A percentile compares a stretch with the other conserved stretches of the same genome.
These are phyloP conservation scores for Cordyceps farinosa DNA, from an alignment of 2,329 filamentous ascomycete genomes.

Conservation along the genomic window DNA sequence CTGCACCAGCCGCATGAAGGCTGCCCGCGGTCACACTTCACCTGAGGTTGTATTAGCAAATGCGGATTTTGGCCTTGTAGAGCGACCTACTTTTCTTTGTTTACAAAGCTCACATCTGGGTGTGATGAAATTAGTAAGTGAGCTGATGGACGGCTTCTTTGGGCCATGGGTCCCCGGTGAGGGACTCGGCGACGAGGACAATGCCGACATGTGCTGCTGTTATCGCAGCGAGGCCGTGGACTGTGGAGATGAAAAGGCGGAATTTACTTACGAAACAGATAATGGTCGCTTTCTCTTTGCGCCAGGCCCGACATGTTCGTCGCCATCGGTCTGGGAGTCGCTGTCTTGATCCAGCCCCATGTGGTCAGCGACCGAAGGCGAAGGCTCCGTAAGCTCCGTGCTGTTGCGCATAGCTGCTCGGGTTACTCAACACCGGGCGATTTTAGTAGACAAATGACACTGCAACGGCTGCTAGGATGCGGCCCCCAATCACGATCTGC, in stretches of 20 bases:
- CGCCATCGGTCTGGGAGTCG: constrained; percentile 50
- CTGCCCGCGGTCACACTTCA: constrained; percentile 73
- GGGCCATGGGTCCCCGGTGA: neutral
- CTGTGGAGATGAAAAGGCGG: constrained; percentile 18
- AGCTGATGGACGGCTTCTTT: constrained; percentile 18
- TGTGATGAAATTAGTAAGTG: constrained; percentile 35
- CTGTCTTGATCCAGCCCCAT: constrained; percentile 42
- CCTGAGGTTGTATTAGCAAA: constrained; percentile 37
- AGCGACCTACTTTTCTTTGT: constrained; percentile 63
- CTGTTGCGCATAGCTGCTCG: constrained; percentile 6
- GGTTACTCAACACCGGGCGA: constrained; percentile 1
- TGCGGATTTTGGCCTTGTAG: constrained; percentile 15
- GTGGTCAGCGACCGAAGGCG: constrained; percentile 28
- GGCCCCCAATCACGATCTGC: neutral
- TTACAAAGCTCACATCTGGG: constrained; percentile 73
- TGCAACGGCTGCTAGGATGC: neutral
- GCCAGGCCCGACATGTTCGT: constrained; percentile 40
- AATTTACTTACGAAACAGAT: constrained; percentile 52
- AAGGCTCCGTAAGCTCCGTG: constrained; percentile 21
- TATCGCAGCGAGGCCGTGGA: neutral
- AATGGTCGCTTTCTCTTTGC: constrained; percentile 59
- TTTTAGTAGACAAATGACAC: neutral
- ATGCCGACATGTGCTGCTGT: constrained; percentile 3
- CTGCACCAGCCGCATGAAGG: constrained; percentile 68
- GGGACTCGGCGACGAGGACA: constrained; percentile 1